These are phyloP conservation scores for Rickenella mellea DNA, from an alignment of 768 basidiomycete genomes.

Conservation along the genomic window DNA sequence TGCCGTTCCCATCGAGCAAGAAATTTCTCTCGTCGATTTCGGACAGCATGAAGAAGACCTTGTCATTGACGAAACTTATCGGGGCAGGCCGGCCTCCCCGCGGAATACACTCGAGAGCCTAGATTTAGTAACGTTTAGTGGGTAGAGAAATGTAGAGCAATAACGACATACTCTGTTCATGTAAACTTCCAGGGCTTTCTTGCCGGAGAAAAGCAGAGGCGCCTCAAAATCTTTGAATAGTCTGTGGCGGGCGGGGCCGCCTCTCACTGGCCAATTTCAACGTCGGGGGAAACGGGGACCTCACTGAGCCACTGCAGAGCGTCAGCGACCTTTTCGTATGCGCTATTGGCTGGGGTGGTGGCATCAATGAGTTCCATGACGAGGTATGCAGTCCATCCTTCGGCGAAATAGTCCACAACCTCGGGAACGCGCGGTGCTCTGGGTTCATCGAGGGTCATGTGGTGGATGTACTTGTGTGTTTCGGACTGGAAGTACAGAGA, in stretches of 20 bases:
- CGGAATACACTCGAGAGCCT: no score
- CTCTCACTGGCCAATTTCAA: constrained; percentile 12
- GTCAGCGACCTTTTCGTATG: constrained; percentile 10
- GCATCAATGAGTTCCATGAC: constrained; percentile 20
- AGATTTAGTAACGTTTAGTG: no score
- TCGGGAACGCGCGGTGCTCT: constrained; percentile 17
- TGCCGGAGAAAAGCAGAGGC: constrained; percentile 10
- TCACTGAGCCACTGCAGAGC: constrained; percentile 17
- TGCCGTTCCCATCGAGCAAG: constrained; percentile 17
- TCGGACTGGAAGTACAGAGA: constrained; percentile 9
- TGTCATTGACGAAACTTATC: no score
- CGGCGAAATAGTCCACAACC: constrained; percentile 13
- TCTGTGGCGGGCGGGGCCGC: constrained; percentile 11
- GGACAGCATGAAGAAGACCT: constrained; percentile 21
- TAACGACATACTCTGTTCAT: constrained; percentile 10
- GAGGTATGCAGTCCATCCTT: constrained; percentile 12
- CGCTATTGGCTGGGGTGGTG: constrained; percentile 9
- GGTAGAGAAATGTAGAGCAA: constrained; percentile 4
- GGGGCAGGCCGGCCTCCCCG: no score
- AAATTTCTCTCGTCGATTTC: constrained; percentile 20
- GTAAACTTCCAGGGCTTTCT: constrained; percentile 9
- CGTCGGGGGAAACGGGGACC: constrained; percentile 14
- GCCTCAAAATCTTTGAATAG: constrained; percentile 14
- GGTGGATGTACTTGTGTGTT: constrained; percentile 17
- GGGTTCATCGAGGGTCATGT: no score